Conservation (phyloP, 306 rosid species). For the Coriaria nepalensis region DNA sequence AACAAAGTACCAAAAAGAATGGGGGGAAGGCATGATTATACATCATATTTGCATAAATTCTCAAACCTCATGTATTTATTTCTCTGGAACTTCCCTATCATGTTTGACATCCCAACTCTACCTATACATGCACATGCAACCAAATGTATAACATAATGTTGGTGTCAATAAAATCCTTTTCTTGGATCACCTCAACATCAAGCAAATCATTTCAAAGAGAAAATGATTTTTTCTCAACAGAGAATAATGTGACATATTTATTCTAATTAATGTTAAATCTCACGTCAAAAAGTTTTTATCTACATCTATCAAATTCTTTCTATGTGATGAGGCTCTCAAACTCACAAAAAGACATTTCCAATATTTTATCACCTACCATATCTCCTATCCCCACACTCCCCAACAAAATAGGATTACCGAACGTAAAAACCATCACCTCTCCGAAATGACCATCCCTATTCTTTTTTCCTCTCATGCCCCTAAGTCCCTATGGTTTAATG, state of each 20-base stretch:
- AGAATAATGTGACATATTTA: too few species aligned
- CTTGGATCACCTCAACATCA: too few species aligned
- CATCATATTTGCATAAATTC: constrained; percentile 40
- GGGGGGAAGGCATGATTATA: too few species aligned
- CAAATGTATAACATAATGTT: neutral
- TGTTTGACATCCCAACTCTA: constrained; percentile 66
- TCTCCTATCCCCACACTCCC: neutral
- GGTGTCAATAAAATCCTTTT: too few species aligned
- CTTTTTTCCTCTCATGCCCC: neutral
- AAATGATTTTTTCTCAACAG: too few species aligned
- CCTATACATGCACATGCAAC: constrained; percentile 32
- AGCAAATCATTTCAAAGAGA: too few species aligned
- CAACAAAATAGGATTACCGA: neutral
- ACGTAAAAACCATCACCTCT: neutral
- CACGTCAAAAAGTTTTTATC: neutral
- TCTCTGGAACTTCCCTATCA: constrained; percentile 33
- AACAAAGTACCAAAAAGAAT: neutral
- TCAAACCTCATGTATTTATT: constrained; percentile 80
- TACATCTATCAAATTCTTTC: neutral
- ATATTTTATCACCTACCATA: neutral
- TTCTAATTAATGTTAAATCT: too few species aligned
- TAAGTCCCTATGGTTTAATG: neutral
- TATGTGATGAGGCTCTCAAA: neutral
- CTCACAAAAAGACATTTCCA: neutral
- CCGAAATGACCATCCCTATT: neutral